A percentile compares a stretch with the other conserved stretches of the same genome.
These are phyloP conservation scores for Linum usitatissimum DNA, from an alignment of 345 rosid genomes.

Conservation along the genomic window DNA sequence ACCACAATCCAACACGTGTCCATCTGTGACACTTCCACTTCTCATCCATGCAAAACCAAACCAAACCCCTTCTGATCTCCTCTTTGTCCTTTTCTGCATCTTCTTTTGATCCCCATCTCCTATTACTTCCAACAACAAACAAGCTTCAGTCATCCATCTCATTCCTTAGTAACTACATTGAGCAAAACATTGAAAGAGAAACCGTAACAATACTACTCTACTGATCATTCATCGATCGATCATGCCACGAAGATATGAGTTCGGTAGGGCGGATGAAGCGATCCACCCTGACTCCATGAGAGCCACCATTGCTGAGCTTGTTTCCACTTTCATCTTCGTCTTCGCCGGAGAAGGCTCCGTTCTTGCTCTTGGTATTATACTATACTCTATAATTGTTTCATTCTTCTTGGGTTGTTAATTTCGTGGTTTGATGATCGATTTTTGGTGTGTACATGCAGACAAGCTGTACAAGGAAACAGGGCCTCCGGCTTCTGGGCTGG, in stretches of 20 bases:
- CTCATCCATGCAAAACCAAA: slow-evolving; percentile 21
- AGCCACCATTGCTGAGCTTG: neutral
- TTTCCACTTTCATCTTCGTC: slow-evolving; percentile 4
- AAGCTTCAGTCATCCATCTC: too few relatives aligned
- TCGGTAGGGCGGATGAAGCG: slow-evolving; percentile 4
- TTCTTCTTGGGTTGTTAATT: neutral
- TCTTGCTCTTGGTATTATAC: neutral
- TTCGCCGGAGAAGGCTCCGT: slow-evolving; percentile 3
- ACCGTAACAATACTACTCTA: too few relatives aligned
- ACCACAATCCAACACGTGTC: neutral
- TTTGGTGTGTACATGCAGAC: neutral
- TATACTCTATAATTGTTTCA: neutral
- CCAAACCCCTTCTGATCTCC: neutral
- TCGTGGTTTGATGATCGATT: neutral
- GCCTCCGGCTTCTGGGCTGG: neutral
- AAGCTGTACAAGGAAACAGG: neutral
- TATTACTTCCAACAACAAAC: too few relatives aligned
- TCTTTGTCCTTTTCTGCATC: neutral
- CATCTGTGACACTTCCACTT: slow-evolving; percentile 21
- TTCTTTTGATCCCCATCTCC: neutral
- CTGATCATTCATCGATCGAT: neutral
- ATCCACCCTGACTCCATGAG: slow-evolving; percentile 5
- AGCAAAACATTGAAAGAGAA: too few relatives aligned
- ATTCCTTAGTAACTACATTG: too few relatives aligned
- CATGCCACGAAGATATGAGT: slow-evolving; percentile 4